Conservation (phyloP, 306 rosid genomes). For the Argentina anserina region DNA sequence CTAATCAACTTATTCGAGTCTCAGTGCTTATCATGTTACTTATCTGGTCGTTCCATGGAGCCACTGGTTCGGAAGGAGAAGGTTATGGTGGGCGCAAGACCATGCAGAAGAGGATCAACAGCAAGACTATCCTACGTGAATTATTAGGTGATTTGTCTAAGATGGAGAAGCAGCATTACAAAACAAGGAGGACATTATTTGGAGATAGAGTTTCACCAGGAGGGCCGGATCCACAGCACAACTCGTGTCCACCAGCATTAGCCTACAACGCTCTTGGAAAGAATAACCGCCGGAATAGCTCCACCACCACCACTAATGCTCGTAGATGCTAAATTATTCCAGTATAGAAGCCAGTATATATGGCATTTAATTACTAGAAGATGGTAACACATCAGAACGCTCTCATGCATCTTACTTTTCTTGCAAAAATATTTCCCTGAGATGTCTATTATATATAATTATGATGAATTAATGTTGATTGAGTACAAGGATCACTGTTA, state of each 20-base stretch:
- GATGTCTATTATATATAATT: not conserved
- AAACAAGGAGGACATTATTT: not conserved
- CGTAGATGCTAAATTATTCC: not conserved
- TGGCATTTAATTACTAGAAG: not conserved
- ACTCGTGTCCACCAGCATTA: not conserved
- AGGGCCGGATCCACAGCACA: constrained; percentile 15
- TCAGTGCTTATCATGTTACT: constrained; percentile 17
- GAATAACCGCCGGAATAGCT: not conserved
- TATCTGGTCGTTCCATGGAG: constrained; percentile 2
- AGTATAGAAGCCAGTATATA: not conserved
- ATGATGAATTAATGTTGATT: not conserved
- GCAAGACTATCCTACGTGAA: constrained; percentile 7
- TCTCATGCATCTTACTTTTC: not conserved
- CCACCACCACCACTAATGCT: not conserved
- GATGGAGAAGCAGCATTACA: not conserved
- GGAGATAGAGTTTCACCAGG: constrained; percentile 12
- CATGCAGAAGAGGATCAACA: constrained; percentile 3
- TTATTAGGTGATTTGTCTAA: not conserved
- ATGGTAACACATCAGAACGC: not conserved
- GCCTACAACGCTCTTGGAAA: too few species aligned
- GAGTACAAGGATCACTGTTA: too few species aligned
- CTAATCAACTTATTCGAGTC: not conserved
- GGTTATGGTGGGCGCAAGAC: constrained; percentile 6
- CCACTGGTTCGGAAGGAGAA: constrained; percentile 8
- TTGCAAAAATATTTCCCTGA: not conserved